Evolutionary conservation across 2,329 filamentous ascomycete genomes (phyloP).

Genomic region (Beauveria scarabaeidicola): DNA sequence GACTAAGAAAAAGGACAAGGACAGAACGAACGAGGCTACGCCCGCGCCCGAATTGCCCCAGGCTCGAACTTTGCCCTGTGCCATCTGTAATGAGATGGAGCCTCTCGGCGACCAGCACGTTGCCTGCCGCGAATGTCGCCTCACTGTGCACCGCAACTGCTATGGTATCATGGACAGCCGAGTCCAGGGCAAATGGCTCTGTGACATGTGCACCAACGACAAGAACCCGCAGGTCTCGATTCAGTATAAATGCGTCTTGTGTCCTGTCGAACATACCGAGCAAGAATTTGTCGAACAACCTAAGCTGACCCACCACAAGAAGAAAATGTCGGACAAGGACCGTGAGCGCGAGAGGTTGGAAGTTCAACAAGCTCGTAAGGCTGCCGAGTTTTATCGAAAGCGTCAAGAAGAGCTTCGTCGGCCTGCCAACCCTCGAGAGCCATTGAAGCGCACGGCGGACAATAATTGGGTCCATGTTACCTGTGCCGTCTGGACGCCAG

Average conservation of each 20-base stretch:
- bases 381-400: constrained; percentile 72
- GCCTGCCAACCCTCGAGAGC: constrained; percentile 75
- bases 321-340: constrained; percentile 84
- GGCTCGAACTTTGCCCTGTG: constrained; percentile 71
- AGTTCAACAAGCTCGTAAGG: constrained; percentile 71
- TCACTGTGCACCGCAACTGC: constrained; percentile 86
- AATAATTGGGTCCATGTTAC: constrained; percentile 98
- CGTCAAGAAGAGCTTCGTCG: constrained; percentile 78
- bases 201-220: constrained; percentile 93
- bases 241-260: constrained; percentile 87
- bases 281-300: constrained; percentile 74
- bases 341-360: constrained; percentile 81
- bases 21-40: constrained; percentile 42
- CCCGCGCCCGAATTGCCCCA: constrained; percentile 69
- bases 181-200: constrained; percentile 74
- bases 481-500: constrained; percentile 84
- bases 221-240: constrained; percentile 89
- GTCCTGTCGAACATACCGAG: constrained; percentile 72
- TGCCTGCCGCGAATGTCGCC: constrained; percentile 76
- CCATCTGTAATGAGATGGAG: constrained; percentile 70
- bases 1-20: constrained; percentile 50
- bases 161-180: constrained; percentile 76
- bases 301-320: constrained; percentile 50
- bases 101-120: constrained; percentile 63
- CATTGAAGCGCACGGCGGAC: constrained; percentile 85